phyloP scores from a whole-genome alignment of 108 stramenopile species.

The Pseudonitzschia pungens region DNA sequence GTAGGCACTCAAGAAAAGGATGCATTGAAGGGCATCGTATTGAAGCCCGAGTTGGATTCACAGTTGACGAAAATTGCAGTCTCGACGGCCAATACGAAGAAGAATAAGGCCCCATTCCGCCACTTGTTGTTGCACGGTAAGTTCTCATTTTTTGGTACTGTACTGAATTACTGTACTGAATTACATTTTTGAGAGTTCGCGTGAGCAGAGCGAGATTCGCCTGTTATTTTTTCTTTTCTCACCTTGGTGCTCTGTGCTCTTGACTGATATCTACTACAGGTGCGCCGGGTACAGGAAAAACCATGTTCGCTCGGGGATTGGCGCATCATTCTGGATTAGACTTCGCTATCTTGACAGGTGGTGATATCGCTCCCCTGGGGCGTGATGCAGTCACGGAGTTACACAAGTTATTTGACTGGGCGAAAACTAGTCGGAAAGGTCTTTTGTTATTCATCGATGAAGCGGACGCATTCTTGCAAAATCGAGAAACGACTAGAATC shows the following conservation, averaged over 20 bases:
- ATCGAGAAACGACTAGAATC: constrained; percentile 85
- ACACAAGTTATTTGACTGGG: constrained; percentile 99
- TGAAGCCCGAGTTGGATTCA: constrained; percentile 80
- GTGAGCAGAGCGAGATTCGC: not conserved
- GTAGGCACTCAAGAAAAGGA: constrained; percentile 67
- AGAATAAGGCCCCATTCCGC: constrained; percentile 97
- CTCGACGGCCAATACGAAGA: constrained; percentile 95
- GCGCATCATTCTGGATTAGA: constrained; percentile 96
- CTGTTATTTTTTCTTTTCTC: not conserved
- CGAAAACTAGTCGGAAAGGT: constrained; percentile 92
- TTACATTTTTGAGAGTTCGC: not conserved
- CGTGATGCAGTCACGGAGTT: constrained; percentile 98
- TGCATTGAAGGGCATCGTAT: constrained; percentile 93
- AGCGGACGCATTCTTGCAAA: constrained; percentile 98
- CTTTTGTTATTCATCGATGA: constrained; percentile 98
- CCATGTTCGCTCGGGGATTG: constrained; percentile 96
- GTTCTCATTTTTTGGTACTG: constrained; percentile 15
- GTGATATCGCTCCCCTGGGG: constrained; percentile 98
- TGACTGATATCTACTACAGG: constrained; percentile 27
- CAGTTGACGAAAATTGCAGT: constrained; percentile 92
- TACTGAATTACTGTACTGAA: no score
- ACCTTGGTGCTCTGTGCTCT: not conserved
- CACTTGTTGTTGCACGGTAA: constrained; percentile 96
- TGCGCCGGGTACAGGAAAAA: constrained; percentile 99
- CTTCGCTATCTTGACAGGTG: constrained; percentile 98